Evolutionary conservation across 139 green algal genomes (phyloP).

Genomic region (Tetraselmis striata): DNA sequence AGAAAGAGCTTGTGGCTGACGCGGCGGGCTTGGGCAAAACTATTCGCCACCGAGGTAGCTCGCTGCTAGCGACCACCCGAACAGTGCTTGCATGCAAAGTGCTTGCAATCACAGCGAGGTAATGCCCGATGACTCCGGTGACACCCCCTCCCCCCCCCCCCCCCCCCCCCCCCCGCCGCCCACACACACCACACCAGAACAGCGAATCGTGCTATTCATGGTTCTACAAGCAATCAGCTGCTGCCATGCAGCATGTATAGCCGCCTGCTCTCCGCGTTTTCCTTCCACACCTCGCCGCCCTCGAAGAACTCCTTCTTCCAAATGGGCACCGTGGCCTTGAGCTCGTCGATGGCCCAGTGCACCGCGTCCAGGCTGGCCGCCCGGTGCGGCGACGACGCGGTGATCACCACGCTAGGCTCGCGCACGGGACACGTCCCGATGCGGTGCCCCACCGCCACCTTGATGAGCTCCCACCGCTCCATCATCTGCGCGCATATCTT

Average conservation of each 20-base stretch:
- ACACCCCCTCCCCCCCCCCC: no score
- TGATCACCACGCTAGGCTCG: constrained; percentile 90
- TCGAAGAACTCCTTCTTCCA: constrained; percentile 98
- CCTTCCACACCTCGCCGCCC: constrained; percentile 90
- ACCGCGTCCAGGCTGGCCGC: constrained; percentile 76
- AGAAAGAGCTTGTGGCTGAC: no score
- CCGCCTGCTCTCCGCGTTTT: constrained; percentile 68
- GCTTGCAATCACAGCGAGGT: no score
- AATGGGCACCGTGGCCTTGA: constrained; percentile 93
- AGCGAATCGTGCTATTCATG: no score
- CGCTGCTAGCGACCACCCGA: no score
- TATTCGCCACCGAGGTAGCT: no score
- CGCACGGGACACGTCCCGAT: constrained; percentile 59
- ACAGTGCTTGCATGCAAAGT: no score
- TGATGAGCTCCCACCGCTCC: constrained; percentile 53
- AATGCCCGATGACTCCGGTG: no score
- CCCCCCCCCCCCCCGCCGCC: no score
- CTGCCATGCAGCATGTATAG: background rate
- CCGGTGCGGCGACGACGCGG: constrained; percentile 80
- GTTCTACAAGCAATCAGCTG: no score
- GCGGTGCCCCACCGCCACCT: constrained; percentile 77
- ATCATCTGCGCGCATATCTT: constrained; percentile 49
- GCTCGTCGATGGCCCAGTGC: constrained; percentile 89
- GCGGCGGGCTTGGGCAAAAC: no score
- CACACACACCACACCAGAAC: no score